A percentile compares a stretch with the other conserved stretches of the same genome.
These are phyloP conservation scores for Neurospora cerealis DNA, from an alignment of 495 filamentous ascomycete genomes.

Conservation along the genomic window DNA sequence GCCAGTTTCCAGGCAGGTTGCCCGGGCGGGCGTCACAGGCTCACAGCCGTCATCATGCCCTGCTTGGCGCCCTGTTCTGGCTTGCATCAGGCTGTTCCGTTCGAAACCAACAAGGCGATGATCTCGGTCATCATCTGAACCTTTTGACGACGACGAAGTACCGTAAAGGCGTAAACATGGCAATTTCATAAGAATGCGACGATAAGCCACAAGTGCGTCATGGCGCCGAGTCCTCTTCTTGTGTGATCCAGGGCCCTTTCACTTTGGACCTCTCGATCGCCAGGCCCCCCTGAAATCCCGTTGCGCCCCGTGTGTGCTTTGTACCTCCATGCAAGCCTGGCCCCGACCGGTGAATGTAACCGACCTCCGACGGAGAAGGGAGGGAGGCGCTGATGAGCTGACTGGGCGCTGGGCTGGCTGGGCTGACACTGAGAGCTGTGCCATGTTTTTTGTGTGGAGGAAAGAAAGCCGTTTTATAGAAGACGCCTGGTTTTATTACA, in stretches of 20 bases:
- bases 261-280: neutral
- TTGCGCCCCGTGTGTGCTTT: neutral
- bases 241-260: neutral
- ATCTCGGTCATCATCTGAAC: neutral
- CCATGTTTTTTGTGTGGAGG: neutral
- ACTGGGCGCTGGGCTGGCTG: neutral
- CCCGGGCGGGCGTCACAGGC: neutral
- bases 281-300: neutral
- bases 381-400: neutral
- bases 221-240: neutral
- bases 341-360: neutral
- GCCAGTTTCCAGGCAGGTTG: neutral
- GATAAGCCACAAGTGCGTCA: neutral
- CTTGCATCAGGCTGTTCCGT: neutral
- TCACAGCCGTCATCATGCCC: neutral
- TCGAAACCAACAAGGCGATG: neutral
- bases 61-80: neutral
- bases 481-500: neutral
- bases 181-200: neutral
- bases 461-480: neutral
- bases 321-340: neutral
- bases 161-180: neutral
- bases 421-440: neutral
- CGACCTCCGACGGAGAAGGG: neutral
- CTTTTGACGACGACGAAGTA: neutral